Conservation (phyloP, 768 basidiomycete species). For the Lactarius sp. region DNA sequence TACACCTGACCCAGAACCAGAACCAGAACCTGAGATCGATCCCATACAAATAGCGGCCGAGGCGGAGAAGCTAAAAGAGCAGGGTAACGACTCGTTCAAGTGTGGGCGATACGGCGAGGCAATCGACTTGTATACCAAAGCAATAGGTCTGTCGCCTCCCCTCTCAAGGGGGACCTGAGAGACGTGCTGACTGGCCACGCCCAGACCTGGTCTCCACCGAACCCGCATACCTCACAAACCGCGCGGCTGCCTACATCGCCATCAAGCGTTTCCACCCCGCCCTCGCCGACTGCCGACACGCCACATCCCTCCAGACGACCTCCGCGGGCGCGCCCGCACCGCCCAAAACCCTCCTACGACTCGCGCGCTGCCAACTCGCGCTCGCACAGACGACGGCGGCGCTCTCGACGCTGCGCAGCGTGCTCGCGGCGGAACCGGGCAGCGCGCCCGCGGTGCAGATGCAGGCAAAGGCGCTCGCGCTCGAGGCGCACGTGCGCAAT, state of each 20-base stretch:
- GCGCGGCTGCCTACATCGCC: conserved; percentile 82
- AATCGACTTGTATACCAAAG: conserved; percentile 68
- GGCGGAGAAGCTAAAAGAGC: conserved; percentile 65
- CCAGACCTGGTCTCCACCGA: conserved; percentile 39
- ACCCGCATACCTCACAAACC: conserved; percentile 77
- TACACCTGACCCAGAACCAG: background rate
- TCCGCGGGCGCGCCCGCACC: conserved; percentile 35
- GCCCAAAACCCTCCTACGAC: conserved; percentile 76
- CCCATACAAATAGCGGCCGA: conserved; percentile 37
- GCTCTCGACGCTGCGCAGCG: conserved; percentile 57
- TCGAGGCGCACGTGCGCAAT: conserved; percentile 63
- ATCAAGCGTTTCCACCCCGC: conserved; percentile 72
- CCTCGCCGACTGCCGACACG: conserved; percentile 73
- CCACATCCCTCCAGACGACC: conserved; percentile 55
- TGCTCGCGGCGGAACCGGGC: conserved; percentile 34
- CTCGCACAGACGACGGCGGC: conserved; percentile 67
- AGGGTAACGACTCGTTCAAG: conserved; percentile 74
- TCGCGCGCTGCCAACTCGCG: conserved; percentile 80
- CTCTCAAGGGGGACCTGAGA: background rate
- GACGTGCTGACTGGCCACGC: background rate
- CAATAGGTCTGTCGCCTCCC: conserved; percentile 48
- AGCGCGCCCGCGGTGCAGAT: conserved; percentile 38
- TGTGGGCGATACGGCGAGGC: conserved; percentile 59
- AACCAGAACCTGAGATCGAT: conserved; percentile 21
- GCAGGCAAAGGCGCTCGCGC: conserved; percentile 51